Percentiles rank a stretch among this genome's conserved stretches.
Evolutionary conservation across 106 monocot genomes (phyloP).

Genomic region (Agapanthus africanus): DNA sequence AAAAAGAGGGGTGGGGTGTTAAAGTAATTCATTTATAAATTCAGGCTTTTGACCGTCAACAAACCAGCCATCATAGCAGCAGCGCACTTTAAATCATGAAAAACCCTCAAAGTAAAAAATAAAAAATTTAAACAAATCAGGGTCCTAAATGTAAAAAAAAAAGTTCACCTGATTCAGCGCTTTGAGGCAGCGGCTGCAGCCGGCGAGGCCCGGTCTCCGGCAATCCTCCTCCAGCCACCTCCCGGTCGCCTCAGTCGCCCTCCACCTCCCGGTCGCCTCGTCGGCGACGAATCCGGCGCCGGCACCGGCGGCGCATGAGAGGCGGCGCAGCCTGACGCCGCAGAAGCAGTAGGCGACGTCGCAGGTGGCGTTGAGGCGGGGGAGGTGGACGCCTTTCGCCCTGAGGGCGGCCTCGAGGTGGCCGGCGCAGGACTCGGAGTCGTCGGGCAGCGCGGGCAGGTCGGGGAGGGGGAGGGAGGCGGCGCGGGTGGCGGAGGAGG

Average conservation of each 20-base stretch:
- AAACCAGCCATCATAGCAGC: background rate
- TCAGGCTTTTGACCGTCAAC: background rate
- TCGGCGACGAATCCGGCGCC: constrained; percentile 1
- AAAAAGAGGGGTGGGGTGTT: background rate
- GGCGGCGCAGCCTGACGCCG: constrained; percentile 53
- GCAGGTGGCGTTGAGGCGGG: constrained; percentile 67
- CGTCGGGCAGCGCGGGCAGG: constrained; percentile 67
- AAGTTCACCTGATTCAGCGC: constrained; percentile 55
- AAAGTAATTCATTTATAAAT: background rate
- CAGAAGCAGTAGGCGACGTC: constrained; percentile 70
- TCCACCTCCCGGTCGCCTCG: constrained; percentile 29
- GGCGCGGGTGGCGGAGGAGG: constrained; percentile 23
- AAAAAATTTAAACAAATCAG: background rate
- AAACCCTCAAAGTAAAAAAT: background rate
- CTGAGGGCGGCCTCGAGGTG: constrained; percentile 43
- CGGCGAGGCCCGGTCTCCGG: constrained; percentile 30
- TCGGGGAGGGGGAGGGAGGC: constrained; percentile 8
- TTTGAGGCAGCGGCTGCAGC: constrained; percentile 61
- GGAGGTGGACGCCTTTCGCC: constrained; percentile 29
- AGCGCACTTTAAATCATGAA: background rate
- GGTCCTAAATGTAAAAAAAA: background rate
- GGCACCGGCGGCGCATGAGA: constrained; percentile 40
- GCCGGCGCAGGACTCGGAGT: constrained; percentile 60
- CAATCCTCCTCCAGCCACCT: constrained; percentile 49
- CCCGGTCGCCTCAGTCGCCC: constrained; percentile 13